A percentile compares a stretch with the other conserved stretches of the same genome.
These are phyloP conservation scores for Myotisia sp. DNA, from an alignment of 2,329 filamentous ascomycete species.

Conservation along the genomic window DNA sequence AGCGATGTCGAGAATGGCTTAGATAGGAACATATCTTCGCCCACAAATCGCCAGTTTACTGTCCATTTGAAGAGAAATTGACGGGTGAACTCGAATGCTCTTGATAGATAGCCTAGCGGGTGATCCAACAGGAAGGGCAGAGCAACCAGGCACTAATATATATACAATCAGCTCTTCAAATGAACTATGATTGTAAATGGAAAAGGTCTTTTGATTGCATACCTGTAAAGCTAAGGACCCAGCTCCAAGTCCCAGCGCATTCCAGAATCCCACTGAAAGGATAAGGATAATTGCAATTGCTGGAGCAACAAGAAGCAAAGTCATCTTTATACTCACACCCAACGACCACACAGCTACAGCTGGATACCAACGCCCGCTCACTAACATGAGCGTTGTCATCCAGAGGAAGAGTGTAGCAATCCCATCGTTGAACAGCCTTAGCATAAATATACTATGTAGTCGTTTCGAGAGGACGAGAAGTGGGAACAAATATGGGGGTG, in stretches of 20 bases:
- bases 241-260: conserved; percentile 52
- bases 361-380: conserved; percentile 57
- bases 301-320: conserved; percentile 65
- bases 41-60: conserved; percentile 95
- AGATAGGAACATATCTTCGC: conserved; percentile 65
- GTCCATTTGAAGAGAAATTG: conserved; percentile 97
- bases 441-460: conserved; percentile 80
- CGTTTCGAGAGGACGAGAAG: conserved; percentile 80
- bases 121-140: conserved; percentile 55
- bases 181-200: not conserved
- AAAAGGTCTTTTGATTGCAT: conserved; percentile 18
- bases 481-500: conserved; percentile 72
- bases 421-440: conserved; percentile 92
- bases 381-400: conserved; percentile 62
- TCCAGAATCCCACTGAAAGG: conserved; percentile 52
- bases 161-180: conserved; percentile 1
- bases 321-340: conserved; percentile 92
- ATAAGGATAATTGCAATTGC: conserved; percentile 65
- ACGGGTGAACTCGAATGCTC: conserved; percentile 81
- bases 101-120: conserved; percentile 55
- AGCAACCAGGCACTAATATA: conserved; percentile 37
- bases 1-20: conserved; percentile 53
- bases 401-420: conserved; percentile 76
- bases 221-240: conserved; percentile 70
- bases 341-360: conserved; percentile 60